Base-by-base conservation (phyloP, 306 rosid genomes). In the Nissolia schottii region DNA sequence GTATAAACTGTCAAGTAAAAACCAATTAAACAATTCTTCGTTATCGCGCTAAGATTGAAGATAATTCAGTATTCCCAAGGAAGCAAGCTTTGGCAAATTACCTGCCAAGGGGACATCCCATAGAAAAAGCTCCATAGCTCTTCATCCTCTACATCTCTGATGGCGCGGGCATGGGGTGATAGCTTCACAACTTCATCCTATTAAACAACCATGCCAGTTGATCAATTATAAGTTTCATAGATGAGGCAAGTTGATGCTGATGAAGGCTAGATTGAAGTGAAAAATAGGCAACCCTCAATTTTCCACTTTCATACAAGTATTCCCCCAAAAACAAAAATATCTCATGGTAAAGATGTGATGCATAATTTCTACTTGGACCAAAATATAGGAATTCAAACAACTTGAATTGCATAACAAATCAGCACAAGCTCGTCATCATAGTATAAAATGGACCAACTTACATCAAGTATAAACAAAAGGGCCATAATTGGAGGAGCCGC, bases 81-180 rank as follows among this genome's bases (percentile, higher is more conserved):
- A 59, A 63, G 64, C 34, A 68, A 69, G 53, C 38, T 70, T 18
- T 29, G 64, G 32, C 10, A 56, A 71, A 50, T 46, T 69, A 91
- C 98, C 98, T 94, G 98, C 90, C 88, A 94, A 11, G 98, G 92
- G 10, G 97, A 91, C 98, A 94, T 91, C 77, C 98, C 98, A 56
- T 89, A 94, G 85, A 94, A 94, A 88, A 91, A 94, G 71, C 90
- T 94, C 82, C 96, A 79, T 0, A 94, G 95, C 79, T 94, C 97
- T 81, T 91, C 97, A 71, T 94, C 98, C 67, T 94, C 98, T 29
- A 91, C 98, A 56, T 94, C 98, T 91, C 98, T 87, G 40, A 94
- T 94, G 22, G 98, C 98, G 20, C 97, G 92, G 35, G 98, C 98
- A 88, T 94, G 88, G 12, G 98, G 97, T 8, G 98, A 94, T 48